These are phyloP conservation scores for Blepharisma japonicum DNA, from an alignment of 73 alveolate species.

Conservation along the genomic window DNA sequence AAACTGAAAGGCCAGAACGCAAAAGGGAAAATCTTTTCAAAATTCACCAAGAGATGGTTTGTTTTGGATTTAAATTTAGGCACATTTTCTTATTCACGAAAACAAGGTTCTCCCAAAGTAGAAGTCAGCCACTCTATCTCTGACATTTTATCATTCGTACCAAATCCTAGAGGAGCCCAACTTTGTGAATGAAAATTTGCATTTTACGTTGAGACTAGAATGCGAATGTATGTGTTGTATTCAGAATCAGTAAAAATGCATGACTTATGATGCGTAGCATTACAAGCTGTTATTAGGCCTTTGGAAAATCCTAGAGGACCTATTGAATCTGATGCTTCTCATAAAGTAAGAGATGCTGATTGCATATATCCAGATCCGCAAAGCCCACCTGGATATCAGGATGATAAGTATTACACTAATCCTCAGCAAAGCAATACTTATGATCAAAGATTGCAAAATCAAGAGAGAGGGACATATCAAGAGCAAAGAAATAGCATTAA, in stretches of 20 bases:
- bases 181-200: slow-evolving; percentile 11
- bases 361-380: no score
- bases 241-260: background rate
- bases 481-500: no score
- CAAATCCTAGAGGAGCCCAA: background rate
- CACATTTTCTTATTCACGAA: background rate
- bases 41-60: slow-evolving; percentile 6
- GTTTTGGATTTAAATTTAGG: background rate
- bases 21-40: background rate
- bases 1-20: slow-evolving; percentile 16
- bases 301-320: background rate
- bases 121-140: background rate
- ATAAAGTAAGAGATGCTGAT: no score
- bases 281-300: background rate
- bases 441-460: no score
- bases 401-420: no score
- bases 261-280: background rate
- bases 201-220: background rate
- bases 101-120: background rate
- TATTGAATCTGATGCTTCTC: no score
- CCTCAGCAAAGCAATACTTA: no score
- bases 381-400: no score
- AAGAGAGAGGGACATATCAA: no score
- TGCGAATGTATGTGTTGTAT: background rate
- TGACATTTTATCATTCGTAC: background rate